These are phyloP conservation scores for Vanilla planifolia DNA, from an alignment of 106 monocot genomes.

Conservation along the genomic window DNA sequence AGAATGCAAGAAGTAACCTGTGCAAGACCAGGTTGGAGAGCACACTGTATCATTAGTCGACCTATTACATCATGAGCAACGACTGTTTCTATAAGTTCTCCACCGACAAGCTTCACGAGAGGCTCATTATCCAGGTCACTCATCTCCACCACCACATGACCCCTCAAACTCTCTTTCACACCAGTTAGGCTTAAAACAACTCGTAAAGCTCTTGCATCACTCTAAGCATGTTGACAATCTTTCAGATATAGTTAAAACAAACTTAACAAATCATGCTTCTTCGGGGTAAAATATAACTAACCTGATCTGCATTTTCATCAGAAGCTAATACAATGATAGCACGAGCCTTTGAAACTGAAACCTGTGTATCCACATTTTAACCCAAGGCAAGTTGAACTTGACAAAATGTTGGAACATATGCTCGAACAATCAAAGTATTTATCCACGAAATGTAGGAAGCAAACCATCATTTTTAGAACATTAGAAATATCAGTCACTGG, in stretches of 20 bases:
- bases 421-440: neutral
- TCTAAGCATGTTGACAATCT: slow-evolving; percentile 27
- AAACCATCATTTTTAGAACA: neutral
- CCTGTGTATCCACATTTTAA: slow-evolving; percentile 32
- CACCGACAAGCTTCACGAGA: slow-evolving; percentile 91
- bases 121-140: slow-evolving; percentile 95
- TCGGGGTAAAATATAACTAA: slow-evolving; percentile 24
- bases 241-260: neutral
- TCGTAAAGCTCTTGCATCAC: slow-evolving; percentile 85
- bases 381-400: neutral
- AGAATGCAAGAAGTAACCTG: slow-evolving; percentile 46
- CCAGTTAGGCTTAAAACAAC: slow-evolving; percentile 90
- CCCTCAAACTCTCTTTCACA: slow-evolving; percentile 86
- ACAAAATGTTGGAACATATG: neutral
- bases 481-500: neutral
- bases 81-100: slow-evolving; percentile 84
- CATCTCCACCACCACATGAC: slow-evolving; percentile 93
- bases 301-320: slow-evolving; percentile 92
- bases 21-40: slow-evolving; percentile 94
- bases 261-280: neutral
- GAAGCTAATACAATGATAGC: slow-evolving; percentile 90
- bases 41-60: slow-evolving; percentile 96
- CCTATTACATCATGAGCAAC: slow-evolving; percentile 99
- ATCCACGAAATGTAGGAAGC: neutral
- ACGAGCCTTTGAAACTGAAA: slow-evolving; percentile 94